phyloP scores from a whole-genome alignment of 208 protist genomes.

The Leishmania tropica region DNA sequence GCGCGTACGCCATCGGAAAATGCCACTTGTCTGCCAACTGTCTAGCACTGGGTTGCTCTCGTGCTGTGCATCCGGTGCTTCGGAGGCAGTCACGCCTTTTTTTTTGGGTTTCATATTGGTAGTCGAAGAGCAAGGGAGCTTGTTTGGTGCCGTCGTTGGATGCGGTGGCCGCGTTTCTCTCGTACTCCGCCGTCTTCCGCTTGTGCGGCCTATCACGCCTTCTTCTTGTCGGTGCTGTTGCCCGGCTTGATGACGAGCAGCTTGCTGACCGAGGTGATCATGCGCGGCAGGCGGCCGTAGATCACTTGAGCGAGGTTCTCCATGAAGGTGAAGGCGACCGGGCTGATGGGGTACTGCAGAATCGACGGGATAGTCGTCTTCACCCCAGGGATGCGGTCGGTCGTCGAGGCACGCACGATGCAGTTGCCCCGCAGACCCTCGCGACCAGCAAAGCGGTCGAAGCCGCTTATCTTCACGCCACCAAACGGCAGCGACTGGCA shows the following conservation, averaged over 20 bases:
- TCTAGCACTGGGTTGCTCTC: not conserved
- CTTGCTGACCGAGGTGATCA: conserved; percentile 56
- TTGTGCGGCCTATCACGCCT: conserved; percentile 4
- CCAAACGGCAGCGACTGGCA: conserved; percentile 96
- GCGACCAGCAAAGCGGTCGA: conserved; percentile 94
- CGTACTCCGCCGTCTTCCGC: too few species aligned
- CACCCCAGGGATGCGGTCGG: conserved; percentile 86
- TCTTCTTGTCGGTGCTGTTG: conserved; percentile 31
- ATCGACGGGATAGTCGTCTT: conserved; percentile 82
- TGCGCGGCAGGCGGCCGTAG: conserved; percentile 63
- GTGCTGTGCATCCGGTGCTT: not conserved
- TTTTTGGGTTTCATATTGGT: not conserved
- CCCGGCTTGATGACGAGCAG: conserved; percentile 58
- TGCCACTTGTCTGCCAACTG: not conserved
- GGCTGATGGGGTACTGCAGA: conserved; percentile 85
- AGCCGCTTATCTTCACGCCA: conserved; percentile 95
- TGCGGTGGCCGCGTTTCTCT: not conserved
- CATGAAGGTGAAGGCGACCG: conserved; percentile 79
- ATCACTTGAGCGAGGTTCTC: conserved; percentile 71
- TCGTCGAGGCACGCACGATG: conserved; percentile 80
- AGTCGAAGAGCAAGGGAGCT: too few species aligned
- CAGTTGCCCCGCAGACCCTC: conserved; percentile 95
- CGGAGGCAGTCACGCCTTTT: not conserved
- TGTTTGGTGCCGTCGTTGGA: not conserved
- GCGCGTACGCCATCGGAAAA: not conserved